Evolutionary conservation across 2,329 filamentous ascomycete genomes (phyloP), one percentile per base, ranked within the genome.

Genomic region (Xylaria sp.): DNA sequence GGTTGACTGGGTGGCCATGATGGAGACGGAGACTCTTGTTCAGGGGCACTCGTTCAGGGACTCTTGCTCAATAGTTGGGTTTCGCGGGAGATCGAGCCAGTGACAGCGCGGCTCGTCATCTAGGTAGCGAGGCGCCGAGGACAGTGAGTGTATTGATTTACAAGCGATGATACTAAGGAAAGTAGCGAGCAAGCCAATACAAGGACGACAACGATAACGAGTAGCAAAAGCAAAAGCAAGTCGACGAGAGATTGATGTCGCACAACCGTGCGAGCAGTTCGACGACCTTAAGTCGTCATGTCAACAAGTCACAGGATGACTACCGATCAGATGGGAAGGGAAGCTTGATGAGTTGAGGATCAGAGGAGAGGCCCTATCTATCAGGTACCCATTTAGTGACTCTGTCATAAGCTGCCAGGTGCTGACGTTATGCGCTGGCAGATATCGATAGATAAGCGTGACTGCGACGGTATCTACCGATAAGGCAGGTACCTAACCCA

Each of bases 1-100:
- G 61, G 69, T 66, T 22, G 67, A 50, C n/a, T 59, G 68, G 59
- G 60, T 68, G 20, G 73, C 54, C 72, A 74, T 75, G 36, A 22
- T 69, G 27, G 62, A 13, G 31, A 20, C 69, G 22, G 63, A 44
- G 59, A 42, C 54, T 57, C 61, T 55, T n/a, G 17, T 55, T 61
- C 15, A 39, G 31, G 29, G 17, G n/a, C n/a, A n/a, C n/a, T n/a
- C n/a, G n/a, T 57, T 63, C 17, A 36, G 27, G 4, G 64, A 31
- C 53, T 61, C 25, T 47, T 27, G 17, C 38, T 62, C 13, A 44
- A 36, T 27, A 20, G 33, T 54, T 51, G 50, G n/a, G 31, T 57
- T 33, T 60, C 54, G 49, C 11, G 42, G 25, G 39, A 62, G 38
- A 49, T 47, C 4, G 27, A 50, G 47, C 20, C 25, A 29, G 44